Evolutionary conservation across 2,329 filamentous ascomycete species (phyloP).

Genomic region (Cyphellophora europaea): DNA sequence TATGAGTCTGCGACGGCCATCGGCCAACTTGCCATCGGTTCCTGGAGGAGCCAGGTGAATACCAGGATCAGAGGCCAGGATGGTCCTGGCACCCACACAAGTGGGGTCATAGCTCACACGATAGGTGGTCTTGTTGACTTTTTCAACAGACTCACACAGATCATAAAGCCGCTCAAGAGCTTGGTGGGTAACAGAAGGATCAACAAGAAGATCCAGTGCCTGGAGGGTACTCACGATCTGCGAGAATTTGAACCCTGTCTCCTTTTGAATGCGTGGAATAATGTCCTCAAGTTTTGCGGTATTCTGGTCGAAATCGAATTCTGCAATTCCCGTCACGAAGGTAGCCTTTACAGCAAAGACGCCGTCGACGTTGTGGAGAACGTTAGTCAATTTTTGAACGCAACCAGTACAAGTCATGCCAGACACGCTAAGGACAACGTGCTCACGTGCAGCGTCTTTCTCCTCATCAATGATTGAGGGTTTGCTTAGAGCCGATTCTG

Average conservation of each 20-base stretch:
- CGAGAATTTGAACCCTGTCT: slow-evolving; percentile 56
- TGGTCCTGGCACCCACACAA: slow-evolving; percentile 39
- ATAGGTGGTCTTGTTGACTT: slow-evolving; percentile 23
- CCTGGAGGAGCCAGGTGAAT: slow-evolving; percentile 28
- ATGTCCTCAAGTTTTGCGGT: slow-evolving; percentile 31
- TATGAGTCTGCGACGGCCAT: slow-evolving; percentile 32
- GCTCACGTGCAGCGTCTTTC: slow-evolving; percentile 30
- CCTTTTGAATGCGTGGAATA: slow-evolving; percentile 32
- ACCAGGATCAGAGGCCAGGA: slow-evolving; percentile 33
- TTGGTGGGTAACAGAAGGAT: too few relatives aligned
- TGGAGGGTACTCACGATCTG: slow-evolving; percentile 37
- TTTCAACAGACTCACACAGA: too few relatives aligned
- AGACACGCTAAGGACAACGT: slow-evolving; percentile 50
- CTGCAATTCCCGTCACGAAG: slow-evolving; percentile 53
- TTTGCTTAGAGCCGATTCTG: too few relatives aligned
- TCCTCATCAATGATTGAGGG: too few relatives aligned
- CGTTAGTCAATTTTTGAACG: slow-evolving; percentile 52
- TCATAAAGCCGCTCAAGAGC: slow-evolving; percentile 30
- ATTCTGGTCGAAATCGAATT: slow-evolving; percentile 50
- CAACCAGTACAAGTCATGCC: slow-evolving; percentile 70
- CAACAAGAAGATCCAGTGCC: slow-evolving; percentile 44
- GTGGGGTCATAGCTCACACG: slow-evolving; percentile 40
- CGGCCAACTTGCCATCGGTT: slow-evolving; percentile 23
- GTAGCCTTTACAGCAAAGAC: slow-evolving; percentile 54
- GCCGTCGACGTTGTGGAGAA: slow-evolving; percentile 38